Conservation (phyloP, 805 yeast genomes). For the Pichia cabralensis region DNA sequence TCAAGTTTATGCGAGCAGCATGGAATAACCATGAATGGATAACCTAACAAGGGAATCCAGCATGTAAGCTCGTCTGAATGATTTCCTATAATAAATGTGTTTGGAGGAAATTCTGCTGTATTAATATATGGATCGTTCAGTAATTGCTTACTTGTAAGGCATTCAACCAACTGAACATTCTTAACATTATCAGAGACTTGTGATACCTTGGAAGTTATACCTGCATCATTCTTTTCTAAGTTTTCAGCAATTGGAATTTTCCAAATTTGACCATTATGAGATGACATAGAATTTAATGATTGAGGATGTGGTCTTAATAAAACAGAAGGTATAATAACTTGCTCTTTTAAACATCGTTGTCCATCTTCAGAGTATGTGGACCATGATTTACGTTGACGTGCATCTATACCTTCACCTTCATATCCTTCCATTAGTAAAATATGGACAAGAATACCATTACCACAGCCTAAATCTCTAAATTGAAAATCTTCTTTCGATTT, state of each 20-base stretch:
- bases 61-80: conserved; percentile 93
- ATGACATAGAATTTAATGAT: conserved; percentile 40
- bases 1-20: conserved; percentile 86
- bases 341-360: conserved; percentile 52
- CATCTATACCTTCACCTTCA: conserved; percentile 79
- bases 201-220: no score
- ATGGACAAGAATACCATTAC: conserved; percentile 80
- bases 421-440: conserved; percentile 72
- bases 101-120: conserved; percentile 53
- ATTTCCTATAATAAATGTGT: conserved; percentile 83
- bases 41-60: conserved; percentile 86
- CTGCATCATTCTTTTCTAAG: conserved; percentile 18
- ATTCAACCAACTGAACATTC: conserved; percentile 38
- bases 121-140: conserved; percentile 46
- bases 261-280: conserved; percentile 53
- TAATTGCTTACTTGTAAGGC: conserved; percentile 44
- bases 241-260: conserved; percentile 34
- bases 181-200: conserved; percentile 3
- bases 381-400: conserved; percentile 87
- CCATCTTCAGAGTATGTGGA: conserved; percentile 56
- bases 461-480: conserved; percentile 90
- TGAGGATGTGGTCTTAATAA: conserved; percentile 62
- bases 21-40: conserved; percentile 86
- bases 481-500: conserved; percentile 37
- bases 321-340: conserved; percentile 72